Conservation (phyloP, 495 filamentous ascomycete genomes). For the Aspergillus coremiiformis region DNA sequence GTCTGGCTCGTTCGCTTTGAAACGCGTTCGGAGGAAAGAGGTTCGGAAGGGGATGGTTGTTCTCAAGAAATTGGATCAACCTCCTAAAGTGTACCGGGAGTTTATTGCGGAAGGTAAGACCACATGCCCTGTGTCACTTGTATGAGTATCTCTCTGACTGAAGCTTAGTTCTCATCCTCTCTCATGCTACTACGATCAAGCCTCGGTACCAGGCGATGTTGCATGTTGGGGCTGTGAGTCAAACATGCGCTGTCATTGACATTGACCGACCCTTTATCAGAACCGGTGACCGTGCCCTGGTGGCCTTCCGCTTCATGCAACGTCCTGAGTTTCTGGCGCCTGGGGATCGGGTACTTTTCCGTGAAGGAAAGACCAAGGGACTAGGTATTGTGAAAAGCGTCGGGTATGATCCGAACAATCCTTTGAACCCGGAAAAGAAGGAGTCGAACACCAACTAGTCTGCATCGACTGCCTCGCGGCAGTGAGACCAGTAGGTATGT, state of each 20-base stretch:
- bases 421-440: slow-evolving; percentile 44
- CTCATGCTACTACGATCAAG: slow-evolving; percentile 97
- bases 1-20: slow-evolving; percentile 84
- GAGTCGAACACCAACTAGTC: neutral
- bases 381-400: slow-evolving; percentile 89
- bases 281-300: slow-evolving; percentile 83
- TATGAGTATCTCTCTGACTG: neutral
- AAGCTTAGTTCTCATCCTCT: slow-evolving; percentile 79
- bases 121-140: neutral
- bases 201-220: slow-evolving; percentile 98
- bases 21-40: slow-evolving; percentile 79
- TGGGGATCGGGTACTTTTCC: slow-evolving; percentile 85
- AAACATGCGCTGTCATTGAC: slow-evolving; percentile 96
- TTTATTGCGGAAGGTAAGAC: slow-evolving; percentile 81
- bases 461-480: neutral
- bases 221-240: slow-evolving; percentile 89
- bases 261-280: slow-evolving; percentile 94
- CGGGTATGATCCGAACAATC: slow-evolving; percentile 68
- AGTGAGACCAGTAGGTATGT: neutral
- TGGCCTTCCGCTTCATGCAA: slow-evolving; percentile 93
- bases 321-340: slow-evolving; percentile 87
- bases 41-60: slow-evolving; percentile 99
- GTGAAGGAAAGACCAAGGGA: slow-evolving; percentile 92
- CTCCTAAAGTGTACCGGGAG: slow-evolving; percentile 76
- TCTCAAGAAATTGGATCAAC: slow-evolving; percentile 68